phyloP scores from a whole-genome alignment of 2,329 filamentous ascomycete genomes.

The Daldinia sp. region DNA sequence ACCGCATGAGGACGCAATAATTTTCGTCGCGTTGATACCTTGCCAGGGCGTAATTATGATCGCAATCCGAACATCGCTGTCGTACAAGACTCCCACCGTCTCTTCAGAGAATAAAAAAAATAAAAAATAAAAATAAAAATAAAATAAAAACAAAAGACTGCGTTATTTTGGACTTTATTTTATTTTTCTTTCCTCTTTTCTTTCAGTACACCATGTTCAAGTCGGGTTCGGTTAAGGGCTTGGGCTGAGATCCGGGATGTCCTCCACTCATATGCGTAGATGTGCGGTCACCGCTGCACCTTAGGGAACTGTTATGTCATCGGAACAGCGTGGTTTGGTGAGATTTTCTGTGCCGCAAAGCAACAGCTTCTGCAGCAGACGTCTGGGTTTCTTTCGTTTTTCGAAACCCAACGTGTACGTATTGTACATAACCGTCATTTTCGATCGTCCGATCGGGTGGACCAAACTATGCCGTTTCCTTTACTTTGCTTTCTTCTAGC shows the following conservation, averaged over 20 bases:
- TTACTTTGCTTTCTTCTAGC: background rate
- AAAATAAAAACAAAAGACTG: background rate
- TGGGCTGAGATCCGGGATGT: background rate
- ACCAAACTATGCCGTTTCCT: conserved; percentile 16
- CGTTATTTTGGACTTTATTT: conserved; percentile 5
- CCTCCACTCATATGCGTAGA: background rate
- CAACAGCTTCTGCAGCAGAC: conserved; percentile 19
- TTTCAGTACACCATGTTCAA: background rate
- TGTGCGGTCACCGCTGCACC: background rate
- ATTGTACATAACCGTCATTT: conserved; percentile 11
- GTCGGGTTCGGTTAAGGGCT: conserved; percentile 2
- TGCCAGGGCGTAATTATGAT: background rate
- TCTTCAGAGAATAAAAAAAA: background rate
- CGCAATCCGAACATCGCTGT: background rate
- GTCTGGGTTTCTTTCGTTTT: conserved; percentile 21
- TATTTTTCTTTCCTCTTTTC: too few relatives aligned
- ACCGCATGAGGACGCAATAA: background rate
- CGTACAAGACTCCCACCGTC: background rate
- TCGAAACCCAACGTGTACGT: conserved; percentile 12
- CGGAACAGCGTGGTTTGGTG: conserved; percentile 12
- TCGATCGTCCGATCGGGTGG: conserved; percentile 22
- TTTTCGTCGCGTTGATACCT: background rate
- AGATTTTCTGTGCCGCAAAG: conserved; percentile 24
- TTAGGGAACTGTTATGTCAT: conserved; percentile 27
- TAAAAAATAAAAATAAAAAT: too few relatives aligned